Percentiles rank a stretch among this genome's conserved stretches.
phyloP scores from a whole-genome alignment of 345 rosid species.

The Odontarrhena argentea region DNA sequence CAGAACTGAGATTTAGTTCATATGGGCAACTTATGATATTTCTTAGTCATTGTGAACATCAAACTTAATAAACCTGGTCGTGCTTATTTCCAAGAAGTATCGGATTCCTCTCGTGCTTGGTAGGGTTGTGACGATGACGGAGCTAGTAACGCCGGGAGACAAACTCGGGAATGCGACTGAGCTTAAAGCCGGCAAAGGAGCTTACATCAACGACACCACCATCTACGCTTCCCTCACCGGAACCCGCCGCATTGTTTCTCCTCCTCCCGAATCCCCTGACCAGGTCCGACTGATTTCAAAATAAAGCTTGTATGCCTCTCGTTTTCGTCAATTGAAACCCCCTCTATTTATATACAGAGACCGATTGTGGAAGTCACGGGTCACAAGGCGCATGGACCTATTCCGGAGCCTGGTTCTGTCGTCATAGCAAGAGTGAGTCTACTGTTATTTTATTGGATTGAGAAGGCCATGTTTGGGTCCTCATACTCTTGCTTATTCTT shows the following conservation, averaged over 20 bases:
- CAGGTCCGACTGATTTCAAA: conserved; percentile 46
- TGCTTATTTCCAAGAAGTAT: too few relatives aligned
- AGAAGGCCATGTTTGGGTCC: background rate
- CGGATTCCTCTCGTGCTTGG: too few relatives aligned
- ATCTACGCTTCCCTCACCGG: conserved; percentile 88
- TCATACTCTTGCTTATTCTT: background rate
- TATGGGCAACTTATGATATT: too few relatives aligned
- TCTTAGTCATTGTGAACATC: too few relatives aligned
- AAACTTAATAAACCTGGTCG: too few relatives aligned
- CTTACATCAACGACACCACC: conserved; percentile 59
- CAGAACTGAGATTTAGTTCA: too few relatives aligned
- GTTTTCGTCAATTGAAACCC: too few relatives aligned
- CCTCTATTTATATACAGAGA: conserved; percentile 45
- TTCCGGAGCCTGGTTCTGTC: conserved; percentile 84
- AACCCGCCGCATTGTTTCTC: conserved; percentile 50
- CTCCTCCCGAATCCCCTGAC: conserved; percentile 64
- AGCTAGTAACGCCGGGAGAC: conserved; percentile 85
- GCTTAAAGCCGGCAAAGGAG: conserved; percentile 77
- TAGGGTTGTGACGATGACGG: conserved; percentile 31
- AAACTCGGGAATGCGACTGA: conserved; percentile 60
- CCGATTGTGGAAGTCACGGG: conserved; percentile 77
- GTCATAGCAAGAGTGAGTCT: conserved; percentile 75
- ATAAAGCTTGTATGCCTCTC: too few relatives aligned
- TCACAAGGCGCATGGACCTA: conserved; percentile 79
- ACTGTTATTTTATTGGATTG: background rate